phyloP scores from a whole-genome alignment of 495 filamentous ascomycete genomes.

The Aspergillus saccharolyticus region DNA sequence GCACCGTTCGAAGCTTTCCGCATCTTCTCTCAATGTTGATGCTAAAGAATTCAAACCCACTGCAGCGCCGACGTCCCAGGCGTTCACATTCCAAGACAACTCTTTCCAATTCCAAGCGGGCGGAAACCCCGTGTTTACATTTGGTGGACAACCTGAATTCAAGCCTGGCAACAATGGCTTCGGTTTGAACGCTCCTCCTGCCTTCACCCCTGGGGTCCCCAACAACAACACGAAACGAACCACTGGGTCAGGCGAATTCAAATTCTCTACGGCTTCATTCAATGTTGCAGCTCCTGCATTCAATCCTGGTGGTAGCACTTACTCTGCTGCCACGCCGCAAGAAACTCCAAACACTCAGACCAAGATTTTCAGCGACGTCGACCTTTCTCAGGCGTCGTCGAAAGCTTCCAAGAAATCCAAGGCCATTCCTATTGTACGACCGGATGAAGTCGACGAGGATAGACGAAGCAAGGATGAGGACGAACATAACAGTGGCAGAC shows the following conservation, averaged over 20 bases:
- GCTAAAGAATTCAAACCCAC: conserved; percentile 83
- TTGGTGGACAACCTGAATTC: conserved; percentile 22
- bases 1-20: conserved; percentile 61
- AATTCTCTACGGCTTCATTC: conserved; percentile 69
- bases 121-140: conserved; percentile 28
- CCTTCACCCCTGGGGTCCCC: conserved; percentile 60
- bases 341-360: conserved; percentile 29
- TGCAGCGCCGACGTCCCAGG: conserved; percentile 56
- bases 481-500: conserved; percentile 32
- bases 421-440: conserved; percentile 74
- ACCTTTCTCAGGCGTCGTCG: conserved; percentile 54
- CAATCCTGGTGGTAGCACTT: conserved; percentile 49
- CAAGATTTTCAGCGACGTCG: conserved; percentile 73
- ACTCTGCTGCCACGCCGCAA: conserved; percentile 24
- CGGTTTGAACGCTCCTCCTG: conserved; percentile 64
- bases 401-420: conserved; percentile 67
- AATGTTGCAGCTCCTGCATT: conserved; percentile 79
- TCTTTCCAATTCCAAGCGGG: conserved; percentile 48
- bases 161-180: conserved; percentile 36
- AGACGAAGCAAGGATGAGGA: conserved; percentile 37
- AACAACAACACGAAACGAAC: conserved; percentile 16
- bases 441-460: conserved; percentile 46
- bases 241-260: conserved; percentile 54
- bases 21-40: conserved; percentile 77
- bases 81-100: conserved; percentile 49